Evolutionary conservation across 352 stramenopile genomes (phyloP), one percentile per base, ranked within the genome.

Genomic region (Globisporangium alternatum): DNA sequence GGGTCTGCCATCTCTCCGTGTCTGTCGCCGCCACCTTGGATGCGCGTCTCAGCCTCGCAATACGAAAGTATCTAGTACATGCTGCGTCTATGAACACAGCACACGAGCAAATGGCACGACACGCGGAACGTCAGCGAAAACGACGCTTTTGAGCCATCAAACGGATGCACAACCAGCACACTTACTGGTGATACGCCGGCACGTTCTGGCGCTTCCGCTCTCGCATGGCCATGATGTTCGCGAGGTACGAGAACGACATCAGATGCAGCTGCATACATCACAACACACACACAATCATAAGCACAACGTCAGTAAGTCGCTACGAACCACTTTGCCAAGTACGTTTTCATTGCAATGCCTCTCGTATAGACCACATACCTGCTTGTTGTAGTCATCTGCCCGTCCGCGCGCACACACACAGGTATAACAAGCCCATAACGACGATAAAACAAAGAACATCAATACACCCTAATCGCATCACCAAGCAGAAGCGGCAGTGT

Each of bases 221-320:
- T 45, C 76, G 71, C 28, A 75, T 69, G n/a, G 76, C 76, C 68
- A 84, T 79, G 56, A 84, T 75, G 64, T 81, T 84, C 7, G 76
- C 76, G 12, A 84, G 63, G 52, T 78, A 84, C 55, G 76, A 76
- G 53, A 84, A 84, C 30, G 76, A 81, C 56, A 70, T 76, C 21
- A 84, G 44, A n/a, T 84, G 76, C 17, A 81, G 39, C 76, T 83
- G 44, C n/a, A 57, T 10, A 25, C 3, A 22, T 22, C 44, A 59
- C 19, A 19, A 33, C 7, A 39, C 4, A 56, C 12, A 49, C 39
- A 45, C 3, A 7, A 49, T 12, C 4, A 31, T 45, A n/a, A 6
- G 15, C 39, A 21, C 19, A 30, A 2, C 15, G 37, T 44, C 25
- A 41, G 25, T 28, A 28, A 28, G 25, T 28, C 25, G 2, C 25